Conservation (phyloP, 2,329 filamentous ascomycete species). For the Beauveria caledonica region DNA sequence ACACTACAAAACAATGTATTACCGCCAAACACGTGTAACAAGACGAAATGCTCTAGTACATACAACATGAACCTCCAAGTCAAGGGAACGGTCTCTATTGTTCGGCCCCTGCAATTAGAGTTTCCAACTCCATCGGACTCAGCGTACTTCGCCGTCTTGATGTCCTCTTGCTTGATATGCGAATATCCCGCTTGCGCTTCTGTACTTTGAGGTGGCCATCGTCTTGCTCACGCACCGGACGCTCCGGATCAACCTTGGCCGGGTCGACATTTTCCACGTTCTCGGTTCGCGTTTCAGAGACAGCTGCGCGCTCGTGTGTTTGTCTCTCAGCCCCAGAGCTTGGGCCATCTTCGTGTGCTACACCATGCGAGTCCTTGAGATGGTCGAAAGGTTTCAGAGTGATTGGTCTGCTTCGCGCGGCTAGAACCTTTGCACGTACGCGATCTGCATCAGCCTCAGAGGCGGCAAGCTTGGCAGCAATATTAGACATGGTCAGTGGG, state of each 20-base stretch:
- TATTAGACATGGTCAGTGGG: constrained; percentile 52
- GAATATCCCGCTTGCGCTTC: constrained; percentile 44
- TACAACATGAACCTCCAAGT: not conserved
- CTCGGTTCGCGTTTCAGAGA: constrained; percentile 4
- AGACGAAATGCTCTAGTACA: not conserved
- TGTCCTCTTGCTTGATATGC: constrained; percentile 41
- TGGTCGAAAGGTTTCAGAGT: constrained; percentile 18
- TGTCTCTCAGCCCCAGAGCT: constrained; percentile 5
- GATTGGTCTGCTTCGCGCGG: constrained; percentile 27
- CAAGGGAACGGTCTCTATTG: constrained; percentile 18
- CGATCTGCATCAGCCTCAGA: constrained; percentile 57
- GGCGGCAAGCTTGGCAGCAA: constrained; percentile 55
- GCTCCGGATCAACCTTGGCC: constrained; percentile 24
- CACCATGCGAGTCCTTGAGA: not conserved
- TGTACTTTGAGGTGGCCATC: constrained; percentile 21
- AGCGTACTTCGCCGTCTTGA: constrained; percentile 65
- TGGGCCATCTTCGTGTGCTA: not conserved
- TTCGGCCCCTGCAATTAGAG: constrained; percentile 46
- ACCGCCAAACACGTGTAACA: not conserved
- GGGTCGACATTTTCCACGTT: constrained; percentile 26
- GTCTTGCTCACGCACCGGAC: constrained; percentile 9
- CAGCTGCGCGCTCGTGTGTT: not conserved
- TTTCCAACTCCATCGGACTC: constrained; percentile 66
- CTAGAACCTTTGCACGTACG: constrained; percentile 53
- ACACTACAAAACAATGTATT: not conserved